phyloP scores from a whole-genome alignment of 164 flowering plant species.

The Umbilicus rupestris region DNA sequence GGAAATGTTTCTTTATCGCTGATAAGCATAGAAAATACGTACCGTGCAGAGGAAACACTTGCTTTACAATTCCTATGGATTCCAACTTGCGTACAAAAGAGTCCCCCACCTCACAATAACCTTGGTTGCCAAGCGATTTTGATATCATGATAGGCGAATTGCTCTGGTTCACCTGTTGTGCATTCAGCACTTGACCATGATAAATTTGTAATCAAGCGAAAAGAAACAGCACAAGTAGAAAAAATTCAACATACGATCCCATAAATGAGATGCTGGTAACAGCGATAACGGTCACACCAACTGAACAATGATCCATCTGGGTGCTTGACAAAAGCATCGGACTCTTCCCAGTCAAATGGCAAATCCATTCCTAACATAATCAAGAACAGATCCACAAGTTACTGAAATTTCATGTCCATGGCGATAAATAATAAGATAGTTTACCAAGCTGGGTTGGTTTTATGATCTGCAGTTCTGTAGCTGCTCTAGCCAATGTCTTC shows the following conservation, averaged over 20 bases:
- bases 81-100: slow-evolving; percentile 50
- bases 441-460: slow-evolving; percentile 1
- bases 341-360: slow-evolving; percentile 77
- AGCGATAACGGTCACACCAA: slow-evolving; percentile 82
- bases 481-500: slow-evolving; percentile 11
- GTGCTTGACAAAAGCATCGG: slow-evolving; percentile 68
- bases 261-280: slow-evolving; percentile 63
- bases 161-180: slow-evolving; percentile 45
- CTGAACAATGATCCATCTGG: slow-evolving; percentile 88
- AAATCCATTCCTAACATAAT: slow-evolving; percentile 72
- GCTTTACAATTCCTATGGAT: slow-evolving; percentile 50
- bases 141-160: slow-evolving; percentile 24
- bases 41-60: slow-evolving; percentile 91
- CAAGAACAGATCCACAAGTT: not conserved
- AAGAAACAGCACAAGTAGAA: not conserved
- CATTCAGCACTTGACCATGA: not conserved
- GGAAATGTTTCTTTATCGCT: not conserved
- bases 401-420: not conserved
- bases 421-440: not conserved
- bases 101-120: slow-evolving; percentile 56
- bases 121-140: slow-evolving; percentile 25
- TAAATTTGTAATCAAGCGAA: not conserved
- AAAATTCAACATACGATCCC: slow-evolving; percentile 39
- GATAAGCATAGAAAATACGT: slow-evolving; percentile 9
- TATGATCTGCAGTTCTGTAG: not conserved